A percentile compares a stretch with the other conserved stretches of the same genome.
Evolutionary conservation across 2,329 filamentous ascomycete genomes (phyloP).

Genomic region (Colletotrichum acutatum): DNA sequence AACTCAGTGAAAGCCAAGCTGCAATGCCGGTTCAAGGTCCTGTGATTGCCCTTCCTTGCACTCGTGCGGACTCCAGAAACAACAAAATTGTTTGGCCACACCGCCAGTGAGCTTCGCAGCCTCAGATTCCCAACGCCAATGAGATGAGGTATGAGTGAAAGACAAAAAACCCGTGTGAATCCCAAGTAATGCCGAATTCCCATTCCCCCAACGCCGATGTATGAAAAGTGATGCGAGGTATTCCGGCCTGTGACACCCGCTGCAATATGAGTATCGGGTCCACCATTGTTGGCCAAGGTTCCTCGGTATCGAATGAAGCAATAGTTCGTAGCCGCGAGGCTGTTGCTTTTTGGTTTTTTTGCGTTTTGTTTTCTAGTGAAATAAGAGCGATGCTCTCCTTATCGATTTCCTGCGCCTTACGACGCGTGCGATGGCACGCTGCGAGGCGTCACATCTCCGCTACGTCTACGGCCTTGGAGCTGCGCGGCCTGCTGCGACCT

Average conservation of each 20-base stretch:
- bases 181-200: slow-evolving; percentile 14
- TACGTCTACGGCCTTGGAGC: slow-evolving; percentile 58
- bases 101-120: neutral
- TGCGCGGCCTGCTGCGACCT: slow-evolving; percentile 59
- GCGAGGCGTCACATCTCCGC: slow-evolving; percentile 66
- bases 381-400: neutral
- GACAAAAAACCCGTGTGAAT: slow-evolving; percentile 1
- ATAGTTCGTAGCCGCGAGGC: slow-evolving; percentile 25
- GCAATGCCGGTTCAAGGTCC: slow-evolving; percentile 30
- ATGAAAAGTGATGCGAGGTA: slow-evolving; percentile 15
- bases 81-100: neutral
- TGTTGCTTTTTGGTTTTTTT: neutral
- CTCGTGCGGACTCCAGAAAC: slow-evolving; percentile 9
- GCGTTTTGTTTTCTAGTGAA: neutral
- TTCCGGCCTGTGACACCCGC: neutral
- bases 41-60: slow-evolving; percentile 30
- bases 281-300: neutral
- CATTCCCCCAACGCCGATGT: slow-evolving; percentile 25
- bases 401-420: slow-evolving; percentile 30
- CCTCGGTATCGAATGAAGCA: slow-evolving; percentile 4
- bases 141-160: slow-evolving; percentile 6
- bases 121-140: slow-evolving; percentile 13
- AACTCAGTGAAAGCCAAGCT: slow-evolving; percentile 33
- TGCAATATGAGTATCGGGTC: neutral
- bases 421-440: slow-evolving; percentile 62